Conservation (phyloP, 2,329 filamentous ascomycete genomes). For the Ambrosiella xylebori region DNA sequence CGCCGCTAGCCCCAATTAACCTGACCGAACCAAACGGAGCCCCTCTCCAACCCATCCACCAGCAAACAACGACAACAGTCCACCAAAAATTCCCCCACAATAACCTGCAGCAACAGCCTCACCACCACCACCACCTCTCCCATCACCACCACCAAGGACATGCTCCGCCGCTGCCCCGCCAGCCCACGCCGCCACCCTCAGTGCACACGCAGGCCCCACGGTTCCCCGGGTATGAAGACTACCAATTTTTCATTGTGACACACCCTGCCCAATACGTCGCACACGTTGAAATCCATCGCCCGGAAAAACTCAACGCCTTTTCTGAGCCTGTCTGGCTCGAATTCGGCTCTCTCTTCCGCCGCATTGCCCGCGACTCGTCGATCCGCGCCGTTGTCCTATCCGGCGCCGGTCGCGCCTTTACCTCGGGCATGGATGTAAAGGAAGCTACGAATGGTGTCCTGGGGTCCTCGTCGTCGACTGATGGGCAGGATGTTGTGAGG, state of each 20-base stretch:
- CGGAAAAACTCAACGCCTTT: constrained; percentile 78
- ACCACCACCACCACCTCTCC: neutral
- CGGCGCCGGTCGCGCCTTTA: constrained; percentile 72
- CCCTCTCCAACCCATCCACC: neutral
- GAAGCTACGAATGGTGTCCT: constrained; percentile 40
- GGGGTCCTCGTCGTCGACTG: constrained; percentile 20
- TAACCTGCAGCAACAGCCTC: neutral
- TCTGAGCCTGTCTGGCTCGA: constrained; percentile 74
- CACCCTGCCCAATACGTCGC: constrained; percentile 56
- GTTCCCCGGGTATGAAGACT: constrained; percentile 26
- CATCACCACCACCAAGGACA: neutral
- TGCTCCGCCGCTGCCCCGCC: constrained; percentile 15
- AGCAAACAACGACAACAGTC: neutral
- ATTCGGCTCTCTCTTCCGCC: constrained; percentile 52
- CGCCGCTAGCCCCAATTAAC: neutral
- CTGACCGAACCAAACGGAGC: neutral
- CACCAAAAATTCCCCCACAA: neutral
- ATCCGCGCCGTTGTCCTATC: constrained; percentile 66
- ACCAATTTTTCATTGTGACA: constrained; percentile 57
- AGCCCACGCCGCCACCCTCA: neutral
- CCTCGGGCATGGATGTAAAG: constrained; percentile 67
- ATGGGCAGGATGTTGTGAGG: constrained; percentile 41
- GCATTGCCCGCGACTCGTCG: constrained; percentile 52
- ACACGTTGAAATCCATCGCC: constrained; percentile 84
- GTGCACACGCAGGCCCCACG: constrained; percentile 13